phyloP scores from a whole-genome alignment of 2,329 filamentous ascomycete species.

The Cladosporium velox region DNA sequence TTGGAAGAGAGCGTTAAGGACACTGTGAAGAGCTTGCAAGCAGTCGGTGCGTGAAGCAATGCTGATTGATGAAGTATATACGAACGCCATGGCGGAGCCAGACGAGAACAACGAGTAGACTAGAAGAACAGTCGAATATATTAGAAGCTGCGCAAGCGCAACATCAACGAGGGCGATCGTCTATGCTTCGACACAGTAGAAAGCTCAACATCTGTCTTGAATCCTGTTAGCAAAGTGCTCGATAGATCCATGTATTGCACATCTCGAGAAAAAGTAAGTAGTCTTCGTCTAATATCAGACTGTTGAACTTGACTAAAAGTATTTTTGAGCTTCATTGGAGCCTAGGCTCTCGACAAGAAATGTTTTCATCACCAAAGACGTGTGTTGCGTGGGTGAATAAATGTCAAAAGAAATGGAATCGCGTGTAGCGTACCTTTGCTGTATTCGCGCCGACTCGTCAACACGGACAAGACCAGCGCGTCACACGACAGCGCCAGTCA shows the following conservation, averaged over 20 bases:
- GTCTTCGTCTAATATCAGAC: slow-evolving; percentile 44
- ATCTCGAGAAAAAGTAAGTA: background rate
- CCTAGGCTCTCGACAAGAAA: slow-evolving; percentile 41
- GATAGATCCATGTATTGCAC: background rate
- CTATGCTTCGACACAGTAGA: no score
- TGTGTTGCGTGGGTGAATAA: background rate
- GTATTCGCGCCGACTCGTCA: background rate
- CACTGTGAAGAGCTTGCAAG: slow-evolving; percentile 64
- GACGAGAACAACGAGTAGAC: background rate
- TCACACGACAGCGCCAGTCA: background rate
- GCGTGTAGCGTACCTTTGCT: slow-evolving; percentile 12
- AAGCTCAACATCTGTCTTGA: background rate
- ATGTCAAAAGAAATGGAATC: background rate
- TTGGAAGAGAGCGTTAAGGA: slow-evolving; percentile 63
- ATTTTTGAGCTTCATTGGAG: slow-evolving; percentile 39
- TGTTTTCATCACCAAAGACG: slow-evolving; percentile 34
- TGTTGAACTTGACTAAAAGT: slow-evolving; percentile 56
- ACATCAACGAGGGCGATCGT: no score
- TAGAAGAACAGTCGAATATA: background rate
- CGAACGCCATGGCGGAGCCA: background rate
- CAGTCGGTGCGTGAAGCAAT: slow-evolving; percentile 46
- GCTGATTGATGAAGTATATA: background rate
- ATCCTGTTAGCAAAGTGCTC: background rate
- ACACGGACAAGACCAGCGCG: background rate
- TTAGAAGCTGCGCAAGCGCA: background rate